Base-by-base conservation (phyloP, 495 filamentous ascomycete genomes). In the Chlorociboria aeruginascens region DNA sequence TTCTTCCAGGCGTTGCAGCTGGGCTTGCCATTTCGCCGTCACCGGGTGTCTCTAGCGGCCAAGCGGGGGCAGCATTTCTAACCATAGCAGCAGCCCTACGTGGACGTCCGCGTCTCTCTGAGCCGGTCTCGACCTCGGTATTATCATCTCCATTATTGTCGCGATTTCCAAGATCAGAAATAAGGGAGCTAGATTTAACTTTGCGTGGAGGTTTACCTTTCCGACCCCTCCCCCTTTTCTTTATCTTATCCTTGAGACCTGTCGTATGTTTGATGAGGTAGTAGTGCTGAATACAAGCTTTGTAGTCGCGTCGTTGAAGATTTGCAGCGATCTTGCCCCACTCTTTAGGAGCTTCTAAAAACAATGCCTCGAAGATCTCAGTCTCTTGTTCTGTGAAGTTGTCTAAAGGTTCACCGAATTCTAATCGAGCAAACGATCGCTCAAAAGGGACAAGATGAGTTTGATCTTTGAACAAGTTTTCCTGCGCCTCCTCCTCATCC, bases 241-340 rank as follows among this genome's bases (percentile, higher is more conserved):
- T 89, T 28, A 85, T 67, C 60, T 84, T 85, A 32, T 85, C 83
- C 64, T 95, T 93, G 57, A 95, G 90, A 48, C 86, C 87, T 20
- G 80, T 78, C 48, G 80, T 75, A 57, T 85, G 80, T 64, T 98
- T 98, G 47, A 84, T 95, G 52, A 89, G 76, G 63, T 98, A 98
- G 62, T 98, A 97, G 62, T 97, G 93, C 53, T 87, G 73, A 53
- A 98, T 96, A 60, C 86, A 93, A 41, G 89, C 79, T 53, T 84
- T 79, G 65, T 83, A 92, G 53, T 82, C 80, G 13, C 89, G 81
- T 16, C 74, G 70, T 9, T 79, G 73, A 10, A 95, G 61, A 17
- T 73, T 70, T 20, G 83, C 79, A 2, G 90, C 85, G 46, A 98
- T 89, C 58, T 83, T 84, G 40, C 86, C 84, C 83, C 87, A 98